Percentiles rank a stretch among this genome's conserved stretches.
Evolutionary conservation across 2,329 filamentous ascomycete species (phyloP).

Genomic region (Beauveria australis): DNA sequence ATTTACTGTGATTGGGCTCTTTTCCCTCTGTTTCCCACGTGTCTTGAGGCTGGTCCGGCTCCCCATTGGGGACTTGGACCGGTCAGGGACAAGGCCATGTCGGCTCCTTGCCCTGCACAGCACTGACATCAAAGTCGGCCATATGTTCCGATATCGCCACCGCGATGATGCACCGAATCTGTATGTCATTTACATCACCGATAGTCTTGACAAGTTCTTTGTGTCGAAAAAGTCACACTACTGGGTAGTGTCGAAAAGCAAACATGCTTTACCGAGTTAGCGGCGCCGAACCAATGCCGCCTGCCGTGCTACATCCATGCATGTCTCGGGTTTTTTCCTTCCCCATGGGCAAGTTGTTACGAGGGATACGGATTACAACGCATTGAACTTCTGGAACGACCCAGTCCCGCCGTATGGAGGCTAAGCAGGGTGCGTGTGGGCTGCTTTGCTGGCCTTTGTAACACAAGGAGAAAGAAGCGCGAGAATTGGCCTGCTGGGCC

Average conservation of each 20-base stretch:
- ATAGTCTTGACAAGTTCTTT: not conserved
- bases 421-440: not conserved
- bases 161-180: not conserved
- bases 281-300: not conserved
- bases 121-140: not conserved
- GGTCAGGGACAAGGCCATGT: not conserved
- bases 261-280: not conserved
- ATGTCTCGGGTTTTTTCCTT: not conserved
- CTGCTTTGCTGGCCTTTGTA: not conserved
- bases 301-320: not conserved
- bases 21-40: not conserved
- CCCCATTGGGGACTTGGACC: not conserved
- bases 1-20: not conserved
- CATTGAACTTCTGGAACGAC: constrained; percentile 1
- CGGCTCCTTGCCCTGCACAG: not conserved
- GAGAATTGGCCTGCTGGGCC: not conserved
- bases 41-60: not conserved
- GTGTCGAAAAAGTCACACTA: not conserved
- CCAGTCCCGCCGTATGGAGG: not conserved
- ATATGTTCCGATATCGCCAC: not conserved
- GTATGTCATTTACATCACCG: not conserved
- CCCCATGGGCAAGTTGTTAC: not conserved
- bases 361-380: not conserved
- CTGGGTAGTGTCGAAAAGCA: not conserved
- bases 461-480: not conserved